Conservation (phyloP, 352 stramenopile genomes). For the Phytophthora melonis region DNA sequence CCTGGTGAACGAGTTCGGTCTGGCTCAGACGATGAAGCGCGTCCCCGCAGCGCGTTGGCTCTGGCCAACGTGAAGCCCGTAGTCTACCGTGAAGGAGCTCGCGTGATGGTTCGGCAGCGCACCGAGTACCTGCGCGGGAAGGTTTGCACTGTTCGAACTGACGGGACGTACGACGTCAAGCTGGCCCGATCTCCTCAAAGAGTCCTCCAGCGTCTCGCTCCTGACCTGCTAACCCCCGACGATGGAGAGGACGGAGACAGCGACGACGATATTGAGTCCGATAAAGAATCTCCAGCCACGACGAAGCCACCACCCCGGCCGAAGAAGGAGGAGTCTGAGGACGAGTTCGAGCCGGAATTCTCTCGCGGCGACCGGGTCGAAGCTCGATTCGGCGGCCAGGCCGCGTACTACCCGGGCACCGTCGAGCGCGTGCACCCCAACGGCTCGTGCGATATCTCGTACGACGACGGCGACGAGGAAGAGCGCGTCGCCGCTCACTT, state of each 20-base stretch:
- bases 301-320: conserved; percentile 30
- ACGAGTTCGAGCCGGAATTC: conserved; percentile 64
- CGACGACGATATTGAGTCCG: conserved; percentile 24
- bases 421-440: conserved; percentile 66
- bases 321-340: conserved; percentile 29
- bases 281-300: conserved; percentile 20
- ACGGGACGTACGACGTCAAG: conserved; percentile 69
- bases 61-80: conserved; percentile 33
- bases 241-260: conserved; percentile 45
- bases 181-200: conserved; percentile 33
- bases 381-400: conserved; percentile 67
- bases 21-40: conserved; percentile 51
- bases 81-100: conserved; percentile 46
- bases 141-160: conserved; percentile 46
- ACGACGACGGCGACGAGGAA: conserved; percentile 82
- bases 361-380: conserved; percentile 65
- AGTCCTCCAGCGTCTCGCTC: conserved; percentile 45
- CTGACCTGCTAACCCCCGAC: conserved; percentile 58
- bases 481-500: conserved; percentile 53
- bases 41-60: conserved; percentile 40
- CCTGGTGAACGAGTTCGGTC: conserved; percentile 56
- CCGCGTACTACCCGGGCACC: conserved; percentile 55
- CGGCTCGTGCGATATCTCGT: conserved; percentile 66
- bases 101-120: conserved; percentile 62
- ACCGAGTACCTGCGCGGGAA: conserved; percentile 66